These are phyloP conservation scores for Cardamine chenopodiifolia DNA, from an alignment of 345 rosid genomes.

Conservation along the genomic window DNA sequence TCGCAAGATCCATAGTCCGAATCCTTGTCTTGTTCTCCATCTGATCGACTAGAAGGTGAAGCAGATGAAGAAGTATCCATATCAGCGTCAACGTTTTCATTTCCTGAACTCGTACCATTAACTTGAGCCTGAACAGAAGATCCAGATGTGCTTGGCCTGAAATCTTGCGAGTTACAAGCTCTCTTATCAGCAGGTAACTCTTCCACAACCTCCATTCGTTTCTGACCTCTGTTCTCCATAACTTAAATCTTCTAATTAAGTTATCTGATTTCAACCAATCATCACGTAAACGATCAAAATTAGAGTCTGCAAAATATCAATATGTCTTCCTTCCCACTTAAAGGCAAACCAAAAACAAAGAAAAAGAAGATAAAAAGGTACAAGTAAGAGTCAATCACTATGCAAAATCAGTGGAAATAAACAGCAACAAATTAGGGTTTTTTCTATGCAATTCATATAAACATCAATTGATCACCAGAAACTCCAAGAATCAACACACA, in stretches of 20 bases:
- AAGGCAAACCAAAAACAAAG: not conserved
- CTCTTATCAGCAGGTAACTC: slow-evolving; percentile 95
- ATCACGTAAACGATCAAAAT: slow-evolving; percentile 18
- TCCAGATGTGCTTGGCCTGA: slow-evolving; percentile 70
- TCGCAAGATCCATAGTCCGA: slow-evolving; percentile 82
- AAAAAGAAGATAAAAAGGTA: slow-evolving; percentile 4
- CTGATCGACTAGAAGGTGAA: slow-evolving; percentile 80
- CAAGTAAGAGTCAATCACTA: slow-evolving; percentile 23
- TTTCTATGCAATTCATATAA: not conserved
- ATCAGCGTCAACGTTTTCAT: slow-evolving; percentile 58
- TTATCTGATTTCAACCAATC: slow-evolving; percentile 24
- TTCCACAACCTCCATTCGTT: slow-evolving; percentile 69
- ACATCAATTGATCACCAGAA: not conserved
- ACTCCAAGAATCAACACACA: slow-evolving; percentile 15
- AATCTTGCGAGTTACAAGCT: slow-evolving; percentile 83
- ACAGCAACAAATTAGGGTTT: slow-evolving; percentile 16
- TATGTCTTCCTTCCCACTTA: not conserved
- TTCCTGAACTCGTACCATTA: slow-evolving; percentile 53
- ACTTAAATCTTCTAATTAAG: slow-evolving; percentile 22
- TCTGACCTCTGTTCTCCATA: slow-evolving; percentile 93
- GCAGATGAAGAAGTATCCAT: slow-evolving; percentile 91
- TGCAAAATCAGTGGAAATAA: slow-evolving; percentile 25
- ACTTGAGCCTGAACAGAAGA: slow-evolving; percentile 61
- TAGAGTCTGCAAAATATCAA: not conserved
- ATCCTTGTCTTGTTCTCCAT: slow-evolving; percentile 74